phyloP scores from a whole-genome alignment of 1,284 basidiomycete genomes.

The Golubevia pallescens region DNA sequence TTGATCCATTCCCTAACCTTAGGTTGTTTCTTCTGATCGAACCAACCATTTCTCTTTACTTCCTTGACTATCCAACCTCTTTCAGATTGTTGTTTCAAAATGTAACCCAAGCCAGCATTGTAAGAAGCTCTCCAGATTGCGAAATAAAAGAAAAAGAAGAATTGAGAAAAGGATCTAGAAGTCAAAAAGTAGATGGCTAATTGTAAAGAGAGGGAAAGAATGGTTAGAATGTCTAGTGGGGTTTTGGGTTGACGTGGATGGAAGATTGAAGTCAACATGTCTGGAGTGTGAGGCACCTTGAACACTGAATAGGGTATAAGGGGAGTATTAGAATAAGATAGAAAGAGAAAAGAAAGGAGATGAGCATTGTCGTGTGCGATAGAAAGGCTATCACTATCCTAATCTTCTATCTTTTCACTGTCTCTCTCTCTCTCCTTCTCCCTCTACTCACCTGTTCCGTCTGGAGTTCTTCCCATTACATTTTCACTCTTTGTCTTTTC shows the following conservation, averaged over 20 bases:
- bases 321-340: background rate
- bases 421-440: background rate
- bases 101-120: conserved; percentile 89
- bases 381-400: background rate
- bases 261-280: conserved; percentile 88
- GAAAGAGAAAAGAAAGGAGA: background rate
- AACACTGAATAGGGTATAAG: conserved; percentile 72
- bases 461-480: conserved; percentile 11
- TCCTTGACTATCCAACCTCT: conserved; percentile 87
- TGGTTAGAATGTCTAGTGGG: conserved; percentile 84
- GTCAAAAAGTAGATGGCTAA: conserved; percentile 75
- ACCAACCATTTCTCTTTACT: conserved; percentile 81
- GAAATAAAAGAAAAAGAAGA: conserved; percentile 84
- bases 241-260: conserved; percentile 88
- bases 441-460: conserved; percentile 12
- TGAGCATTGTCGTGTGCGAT: conserved; percentile 1
- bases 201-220: conserved; percentile 79
- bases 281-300: conserved; percentile 90
- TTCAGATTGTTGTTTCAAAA: conserved; percentile 92
- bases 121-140: conserved; percentile 91
- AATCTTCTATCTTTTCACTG: background rate
- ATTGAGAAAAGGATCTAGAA: conserved; percentile 66
- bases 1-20: conserved; percentile 80
- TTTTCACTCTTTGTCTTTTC: conserved; percentile 6
- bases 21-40: conserved; percentile 76